These are phyloP conservation scores for Darksidea phi DNA, from an alignment of 495 filamentous ascomycete genomes.

Conservation along the genomic window DNA sequence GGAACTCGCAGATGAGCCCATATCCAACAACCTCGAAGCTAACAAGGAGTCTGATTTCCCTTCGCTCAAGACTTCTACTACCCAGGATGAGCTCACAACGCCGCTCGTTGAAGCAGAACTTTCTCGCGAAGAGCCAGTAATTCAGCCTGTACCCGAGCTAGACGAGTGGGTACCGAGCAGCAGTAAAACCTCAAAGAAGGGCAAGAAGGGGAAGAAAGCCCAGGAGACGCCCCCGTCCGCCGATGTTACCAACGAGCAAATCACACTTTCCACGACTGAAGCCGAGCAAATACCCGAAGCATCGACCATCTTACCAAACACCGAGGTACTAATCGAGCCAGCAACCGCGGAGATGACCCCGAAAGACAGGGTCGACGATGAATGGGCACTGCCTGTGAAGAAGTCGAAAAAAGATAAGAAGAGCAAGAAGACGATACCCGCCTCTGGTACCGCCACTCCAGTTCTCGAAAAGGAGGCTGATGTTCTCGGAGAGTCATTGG, in stretches of 20 bases:
- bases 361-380: conserved; percentile 10
- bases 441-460: conserved; percentile 46
- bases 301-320: neutral
- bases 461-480: conserved; percentile 47
- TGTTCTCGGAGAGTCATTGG: neutral
- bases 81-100: neutral
- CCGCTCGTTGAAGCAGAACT: neutral
- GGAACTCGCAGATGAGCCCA: neutral
- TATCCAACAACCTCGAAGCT: neutral
- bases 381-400: conserved; percentile 10
- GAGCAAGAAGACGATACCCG: conserved; percentile 29
- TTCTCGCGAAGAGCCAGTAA: neutral
- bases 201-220: conserved; percentile 34
- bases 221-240: neutral
- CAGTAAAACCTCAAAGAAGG: conserved; percentile 30
- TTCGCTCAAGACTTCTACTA: neutral
- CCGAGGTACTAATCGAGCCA: conserved; percentile 4
- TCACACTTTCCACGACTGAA: neutral
- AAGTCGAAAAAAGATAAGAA: conserved; percentile 36
- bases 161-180: conserved; percentile 6
- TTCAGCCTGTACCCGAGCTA: neutral
- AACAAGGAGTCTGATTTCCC: neutral
- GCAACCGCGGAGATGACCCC: neutral
- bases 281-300: neutral
- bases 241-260: conserved; percentile 4